Evolutionary conservation across 768 basidiomycete species (phyloP).

Genomic region (Leccinum uliginosum): DNA sequence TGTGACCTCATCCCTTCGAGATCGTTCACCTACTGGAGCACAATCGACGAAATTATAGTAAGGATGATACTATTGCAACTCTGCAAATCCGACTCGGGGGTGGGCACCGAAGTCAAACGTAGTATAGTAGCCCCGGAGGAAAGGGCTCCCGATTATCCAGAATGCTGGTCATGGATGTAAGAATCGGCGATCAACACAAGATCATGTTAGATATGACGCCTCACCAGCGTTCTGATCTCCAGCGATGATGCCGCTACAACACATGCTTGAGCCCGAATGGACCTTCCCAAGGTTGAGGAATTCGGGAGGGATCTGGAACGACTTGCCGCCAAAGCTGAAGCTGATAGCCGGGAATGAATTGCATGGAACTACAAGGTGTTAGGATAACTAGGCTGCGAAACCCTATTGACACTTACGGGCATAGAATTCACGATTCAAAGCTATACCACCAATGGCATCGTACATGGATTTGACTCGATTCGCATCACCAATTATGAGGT

Average conservation of each 20-base stretch:
- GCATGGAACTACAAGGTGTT: not conserved
- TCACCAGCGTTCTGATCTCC: not conserved
- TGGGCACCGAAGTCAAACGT: constrained; percentile 33
- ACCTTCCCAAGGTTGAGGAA: constrained; percentile 37
- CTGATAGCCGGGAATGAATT: not conserved
- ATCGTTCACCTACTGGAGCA: no score
- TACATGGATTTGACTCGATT: no score
- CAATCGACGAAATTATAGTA: no score
- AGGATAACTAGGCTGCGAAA: no score
- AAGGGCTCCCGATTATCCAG: constrained; percentile 25
- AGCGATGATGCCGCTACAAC: constrained; percentile 29
- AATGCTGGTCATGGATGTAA: constrained; percentile 7
- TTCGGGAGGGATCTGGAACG: not conserved
- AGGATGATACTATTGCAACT: constrained; percentile 5
- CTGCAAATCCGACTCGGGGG: constrained; percentile 35
- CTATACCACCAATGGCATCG: no score
- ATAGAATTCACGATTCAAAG: no score
- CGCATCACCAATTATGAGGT: no score
- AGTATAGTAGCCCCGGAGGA: constrained; percentile 42
- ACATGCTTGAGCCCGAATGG: constrained; percentile 19
- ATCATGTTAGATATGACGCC: not conserved
- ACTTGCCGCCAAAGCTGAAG: not conserved
- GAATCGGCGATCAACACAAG: not conserved
- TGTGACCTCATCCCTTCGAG: no score
- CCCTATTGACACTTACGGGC: no score